These are phyloP conservation scores for Diaporthe velutina DNA, from an alignment of 2,329 filamentous ascomycete species.

Conservation along the genomic window DNA sequence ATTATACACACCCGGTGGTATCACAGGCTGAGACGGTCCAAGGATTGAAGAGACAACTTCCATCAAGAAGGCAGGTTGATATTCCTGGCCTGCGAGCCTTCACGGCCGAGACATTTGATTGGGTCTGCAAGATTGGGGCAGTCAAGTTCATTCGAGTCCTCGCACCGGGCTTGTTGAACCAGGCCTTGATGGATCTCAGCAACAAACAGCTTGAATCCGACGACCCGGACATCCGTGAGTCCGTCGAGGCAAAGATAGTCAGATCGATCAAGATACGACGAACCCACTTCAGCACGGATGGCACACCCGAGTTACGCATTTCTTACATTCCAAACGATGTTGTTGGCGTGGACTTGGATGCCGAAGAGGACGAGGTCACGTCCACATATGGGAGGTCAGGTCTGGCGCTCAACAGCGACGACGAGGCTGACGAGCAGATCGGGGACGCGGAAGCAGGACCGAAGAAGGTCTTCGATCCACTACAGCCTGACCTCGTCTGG, in stretches of 20 bases:
- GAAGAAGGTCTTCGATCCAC: constrained; percentile 72
- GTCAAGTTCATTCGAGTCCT: constrained; percentile 87
- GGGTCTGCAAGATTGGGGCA: constrained; percentile 83
- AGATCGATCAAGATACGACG: constrained; percentile 76
- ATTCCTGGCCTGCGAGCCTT: constrained; percentile 79
- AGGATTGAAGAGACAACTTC: constrained; percentile 64
- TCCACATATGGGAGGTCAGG: constrained; percentile 61
- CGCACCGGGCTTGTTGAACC: constrained; percentile 80
- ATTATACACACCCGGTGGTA: constrained; percentile 89
- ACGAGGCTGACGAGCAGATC: constrained; percentile 65
- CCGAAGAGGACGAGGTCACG: constrained; percentile 72
- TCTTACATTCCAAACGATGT: constrained; percentile 82
- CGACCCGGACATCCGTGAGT: constrained; percentile 52
- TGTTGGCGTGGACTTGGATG: constrained; percentile 81
- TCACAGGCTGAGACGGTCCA: constrained; percentile 72
- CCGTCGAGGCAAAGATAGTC: constrained; percentile 66
- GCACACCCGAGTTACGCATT: constrained; percentile 81
- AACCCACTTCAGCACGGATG: constrained; percentile 80
- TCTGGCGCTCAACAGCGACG: constrained; percentile 74
- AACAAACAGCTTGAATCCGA: constrained; percentile 34
- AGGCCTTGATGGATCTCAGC: constrained; percentile 61
- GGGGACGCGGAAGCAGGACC: constrained; percentile 45
- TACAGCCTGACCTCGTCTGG: constrained; percentile 76
- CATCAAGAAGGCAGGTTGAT: constrained; percentile 75
- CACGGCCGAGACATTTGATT: constrained; percentile 84